Evolutionary conservation across 768 basidiomycete genomes (phyloP).

Genomic region (Termitomyces sp.): DNA sequence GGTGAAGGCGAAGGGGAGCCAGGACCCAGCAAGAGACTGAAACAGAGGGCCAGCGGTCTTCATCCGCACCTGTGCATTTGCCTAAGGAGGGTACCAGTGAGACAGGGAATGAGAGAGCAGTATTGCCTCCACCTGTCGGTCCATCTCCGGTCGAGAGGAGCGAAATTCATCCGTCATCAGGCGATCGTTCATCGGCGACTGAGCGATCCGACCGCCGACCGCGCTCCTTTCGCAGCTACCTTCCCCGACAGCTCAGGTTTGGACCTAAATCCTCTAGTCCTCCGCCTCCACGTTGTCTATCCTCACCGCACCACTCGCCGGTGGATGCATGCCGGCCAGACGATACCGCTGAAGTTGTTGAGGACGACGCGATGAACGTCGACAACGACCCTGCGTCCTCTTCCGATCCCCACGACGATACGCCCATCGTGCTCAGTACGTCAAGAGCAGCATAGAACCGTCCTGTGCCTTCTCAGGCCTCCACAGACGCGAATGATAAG

Average conservation of each 20-base stretch:
- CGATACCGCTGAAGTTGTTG: background rate
- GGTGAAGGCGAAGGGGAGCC: background rate
- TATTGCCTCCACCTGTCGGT: background rate
- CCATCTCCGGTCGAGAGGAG: background rate
- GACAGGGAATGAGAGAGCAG: background rate
- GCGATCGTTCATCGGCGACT: too few relatives aligned
- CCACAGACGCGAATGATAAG: background rate
- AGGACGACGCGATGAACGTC: slow-evolving; percentile 6
- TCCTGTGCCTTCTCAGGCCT: slow-evolving; percentile 1
- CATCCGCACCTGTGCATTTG: background rate
- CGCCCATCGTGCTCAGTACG: slow-evolving; percentile 44
- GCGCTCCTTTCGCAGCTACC: background rate
- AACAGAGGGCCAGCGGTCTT: background rate
- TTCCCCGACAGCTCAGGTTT: background rate
- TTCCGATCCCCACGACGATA: too few relatives aligned
- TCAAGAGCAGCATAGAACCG: slow-evolving; percentile 42
- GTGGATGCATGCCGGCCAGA: background rate
- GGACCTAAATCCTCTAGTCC: background rate
- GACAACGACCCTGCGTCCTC: slow-evolving; percentile 15
- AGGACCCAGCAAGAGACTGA: background rate
- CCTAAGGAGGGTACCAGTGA: background rate
- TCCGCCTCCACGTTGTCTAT: background rate
- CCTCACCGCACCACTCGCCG: background rate
- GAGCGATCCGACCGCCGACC: background rate
- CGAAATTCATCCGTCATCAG: too few relatives aligned